Base-by-base conservation (phyloP, 192 early-diverging fungal genomes). In the Polychytrium aggregatum region DNA sequence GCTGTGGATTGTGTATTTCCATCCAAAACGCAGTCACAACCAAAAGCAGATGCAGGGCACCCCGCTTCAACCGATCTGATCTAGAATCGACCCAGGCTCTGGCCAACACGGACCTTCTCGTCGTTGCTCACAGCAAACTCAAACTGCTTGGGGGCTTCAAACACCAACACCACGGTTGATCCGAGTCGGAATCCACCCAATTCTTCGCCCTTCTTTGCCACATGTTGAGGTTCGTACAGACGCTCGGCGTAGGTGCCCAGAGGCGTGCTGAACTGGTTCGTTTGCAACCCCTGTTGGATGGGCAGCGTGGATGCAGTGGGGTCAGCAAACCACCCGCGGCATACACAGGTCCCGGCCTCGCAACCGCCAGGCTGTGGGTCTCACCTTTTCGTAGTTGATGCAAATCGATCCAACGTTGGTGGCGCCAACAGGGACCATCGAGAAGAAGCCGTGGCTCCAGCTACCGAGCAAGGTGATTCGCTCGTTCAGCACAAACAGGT, bases 331-430 rank as follows among this genome's bases (percentile, higher is more conserved):
- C n/a, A n/a, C n/a, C n/a, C n/a, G n/a, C n/a, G n/a, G n/a, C n/a
- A n/a, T n/a, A n/a, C n/a, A n/a, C n/a, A n/a, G n/a, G n/a, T n/a
- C n/a, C n/a, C 7, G 17, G 26, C 14, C 22, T 33, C 28, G 46
- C 3, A 36, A 20, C n/a, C 0, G 26, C 20, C 18, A 39, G 9
- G 30, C 6, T 33, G 6, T 8, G 31, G 4, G 31, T 4, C 31
- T 33, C 31, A 11, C 31, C 31, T 33, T 33, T n/a, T n/a, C n/a
- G n/a, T n/a, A n/a, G n/a, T 97, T 91, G 40, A 99, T 75, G 26
- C 82, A 81, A 50, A 99, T 94, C 13, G 85, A 85, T 0, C 96
- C 96, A 20, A 99, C 96, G 53, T 99, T 99, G 9, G 96, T 99
- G 0, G 96, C 93, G 0, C 90, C 96, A 2, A 99, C 93, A 0